phyloP scores from a whole-genome alignment of 306 rosid genomes.

The Castanospermum australe region DNA sequence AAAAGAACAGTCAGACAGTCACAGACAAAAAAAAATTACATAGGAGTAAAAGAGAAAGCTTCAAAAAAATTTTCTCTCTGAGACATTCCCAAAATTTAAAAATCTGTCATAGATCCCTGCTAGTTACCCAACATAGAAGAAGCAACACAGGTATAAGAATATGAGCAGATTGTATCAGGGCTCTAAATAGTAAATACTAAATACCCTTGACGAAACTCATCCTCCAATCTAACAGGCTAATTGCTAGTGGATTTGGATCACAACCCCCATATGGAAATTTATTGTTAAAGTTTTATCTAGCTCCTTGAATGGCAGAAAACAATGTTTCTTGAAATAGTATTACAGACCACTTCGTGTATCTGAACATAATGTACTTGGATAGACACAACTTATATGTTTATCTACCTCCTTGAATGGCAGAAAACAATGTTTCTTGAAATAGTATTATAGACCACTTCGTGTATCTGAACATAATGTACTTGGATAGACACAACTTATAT shows the following conservation, averaged over 20 bases:
- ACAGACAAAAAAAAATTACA: not conserved
- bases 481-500: too few relatives aligned
- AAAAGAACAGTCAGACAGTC: not conserved
- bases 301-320: not conserved
- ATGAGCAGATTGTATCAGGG: not conserved
- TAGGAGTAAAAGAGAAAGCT: not conserved
- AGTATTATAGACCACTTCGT: too few relatives aligned
- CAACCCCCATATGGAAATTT: not conserved
- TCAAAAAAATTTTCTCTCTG: too few relatives aligned
- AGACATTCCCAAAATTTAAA: not conserved
- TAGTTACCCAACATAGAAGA: not conserved
- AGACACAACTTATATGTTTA: too few relatives aligned
- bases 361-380: too few relatives aligned
- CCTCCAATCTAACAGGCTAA: not conserved
- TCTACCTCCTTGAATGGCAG: too few relatives aligned
- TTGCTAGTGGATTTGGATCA: not conserved
- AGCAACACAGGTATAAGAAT: not conserved
- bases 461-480: too few relatives aligned
- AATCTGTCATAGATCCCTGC: not conserved
- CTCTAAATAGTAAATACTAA: not conserved
- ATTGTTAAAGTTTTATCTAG: not conserved
- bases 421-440: not conserved
- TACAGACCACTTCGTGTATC: too few relatives aligned
- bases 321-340: not conserved
- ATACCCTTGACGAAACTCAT: not conserved